phyloP scores from a whole-genome alignment of 2,329 filamentous ascomycete species.

The Hymenoscyphus fructigenus region DNA sequence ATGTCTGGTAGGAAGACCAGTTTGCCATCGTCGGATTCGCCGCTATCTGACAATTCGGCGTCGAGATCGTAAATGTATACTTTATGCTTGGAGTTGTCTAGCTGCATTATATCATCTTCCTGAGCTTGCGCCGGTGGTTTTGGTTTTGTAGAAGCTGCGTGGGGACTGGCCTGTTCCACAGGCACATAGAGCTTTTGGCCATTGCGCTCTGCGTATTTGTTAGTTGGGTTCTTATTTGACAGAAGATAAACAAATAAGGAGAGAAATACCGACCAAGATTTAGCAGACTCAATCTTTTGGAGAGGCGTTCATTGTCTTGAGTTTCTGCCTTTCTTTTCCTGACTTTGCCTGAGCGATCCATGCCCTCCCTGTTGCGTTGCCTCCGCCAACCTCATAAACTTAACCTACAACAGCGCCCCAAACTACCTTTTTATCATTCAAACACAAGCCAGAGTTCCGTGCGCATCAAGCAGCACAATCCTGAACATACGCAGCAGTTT shows the following conservation, averaged over 20 bases:
- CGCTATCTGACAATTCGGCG: conserved; percentile 73
- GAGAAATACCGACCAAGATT: conserved; percentile 66
- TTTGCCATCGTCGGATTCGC: conserved; percentile 56
- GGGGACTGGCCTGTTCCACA: conserved; percentile 49
- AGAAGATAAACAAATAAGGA: not conserved
- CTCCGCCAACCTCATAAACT: conserved; percentile 12
- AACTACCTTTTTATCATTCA: conserved; percentile 11
- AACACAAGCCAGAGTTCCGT: conserved; percentile 11
- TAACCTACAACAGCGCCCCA: conserved; percentile 6
- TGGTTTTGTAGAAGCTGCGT: conserved; percentile 21
- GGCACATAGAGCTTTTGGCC: conserved; percentile 65
- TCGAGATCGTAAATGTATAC: conserved; percentile 92
- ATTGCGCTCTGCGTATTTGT: conserved; percentile 52
- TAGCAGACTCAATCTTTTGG: conserved; percentile 79
- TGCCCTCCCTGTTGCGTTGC: conserved; percentile 4
- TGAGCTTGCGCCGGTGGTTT: conserved; percentile 21
- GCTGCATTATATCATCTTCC: conserved; percentile 67
- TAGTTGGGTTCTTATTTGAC: conserved; percentile 19
- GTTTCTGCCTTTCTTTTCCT: conserved; percentile 60
- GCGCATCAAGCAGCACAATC: conserved; percentile 8
- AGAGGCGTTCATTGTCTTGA: conserved; percentile 70
- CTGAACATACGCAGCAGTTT: conserved; percentile 3
- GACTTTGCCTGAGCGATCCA: conserved; percentile 24
- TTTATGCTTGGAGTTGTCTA: conserved; percentile 81
- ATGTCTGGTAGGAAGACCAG: conserved; percentile 84